Evolutionary conservation across 2,329 filamentous ascomycete species (phyloP).

Genomic region (Remersonia thermophila): DNA sequence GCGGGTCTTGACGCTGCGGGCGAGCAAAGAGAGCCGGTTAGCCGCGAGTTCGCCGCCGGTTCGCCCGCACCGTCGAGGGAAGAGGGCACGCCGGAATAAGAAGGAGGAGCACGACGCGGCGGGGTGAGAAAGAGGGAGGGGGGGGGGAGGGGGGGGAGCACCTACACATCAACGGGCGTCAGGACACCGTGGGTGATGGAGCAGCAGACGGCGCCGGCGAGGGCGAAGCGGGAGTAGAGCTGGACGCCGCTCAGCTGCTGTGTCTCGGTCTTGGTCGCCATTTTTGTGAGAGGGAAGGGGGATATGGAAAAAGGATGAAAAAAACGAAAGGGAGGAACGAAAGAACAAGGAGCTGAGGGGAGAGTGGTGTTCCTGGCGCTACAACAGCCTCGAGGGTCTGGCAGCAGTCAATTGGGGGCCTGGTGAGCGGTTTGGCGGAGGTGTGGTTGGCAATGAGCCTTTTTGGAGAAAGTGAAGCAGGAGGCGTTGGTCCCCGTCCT

Average conservation of each 20-base stretch:
- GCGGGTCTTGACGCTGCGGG: slow-evolving; percentile 65
- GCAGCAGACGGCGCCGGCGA: slow-evolving; percentile 96
- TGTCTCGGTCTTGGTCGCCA: slow-evolving; percentile 37
- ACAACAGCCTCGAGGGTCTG: slow-evolving; percentile 11
- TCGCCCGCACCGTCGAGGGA: background rate
- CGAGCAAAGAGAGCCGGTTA: background rate
- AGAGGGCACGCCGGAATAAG: background rate
- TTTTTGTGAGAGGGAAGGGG: slow-evolving; percentile 23
- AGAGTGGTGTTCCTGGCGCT: slow-evolving; percentile 16
- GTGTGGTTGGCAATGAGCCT: slow-evolving; percentile 16
- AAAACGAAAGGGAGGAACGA: slow-evolving; percentile 16
- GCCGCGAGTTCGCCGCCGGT: background rate
- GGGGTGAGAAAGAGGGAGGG: too few species aligned
- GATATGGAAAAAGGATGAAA: slow-evolving; percentile 7
- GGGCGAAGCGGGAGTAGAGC: slow-evolving; percentile 92
- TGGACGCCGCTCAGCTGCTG: slow-evolving; percentile 37
- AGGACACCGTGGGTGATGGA: slow-evolving; percentile 93
- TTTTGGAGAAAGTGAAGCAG: slow-evolving; percentile 16
- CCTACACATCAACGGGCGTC: slow-evolving; percentile 94
- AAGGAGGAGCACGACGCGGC: too few species aligned
- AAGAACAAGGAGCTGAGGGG: slow-evolving; percentile 22
- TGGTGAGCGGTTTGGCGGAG: slow-evolving; percentile 9
- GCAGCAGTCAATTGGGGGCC: slow-evolving; percentile 12
- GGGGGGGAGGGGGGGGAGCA: background rate
- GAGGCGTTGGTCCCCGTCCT: too few species aligned